A percentile compares a stretch with the other conserved stretches of the same genome.
These are phyloP conservation scores for Barbarea vulgaris DNA, from an alignment of 345 rosid species.

Conservation along the genomic window DNA sequence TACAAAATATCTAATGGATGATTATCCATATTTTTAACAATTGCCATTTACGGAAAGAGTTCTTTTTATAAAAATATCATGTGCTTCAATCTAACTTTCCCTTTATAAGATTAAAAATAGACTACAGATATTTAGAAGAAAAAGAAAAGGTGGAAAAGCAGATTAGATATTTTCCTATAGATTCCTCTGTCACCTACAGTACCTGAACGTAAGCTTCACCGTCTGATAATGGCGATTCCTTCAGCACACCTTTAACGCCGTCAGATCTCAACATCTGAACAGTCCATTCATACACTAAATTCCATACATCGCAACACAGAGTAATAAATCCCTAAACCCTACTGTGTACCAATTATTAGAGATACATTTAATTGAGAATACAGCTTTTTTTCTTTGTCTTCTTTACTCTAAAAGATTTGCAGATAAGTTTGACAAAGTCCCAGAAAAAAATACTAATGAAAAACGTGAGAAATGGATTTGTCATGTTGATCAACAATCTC, in stretches of 20 bases:
- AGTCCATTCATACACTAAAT: neutral
- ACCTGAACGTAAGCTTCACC: conserved; percentile 1
- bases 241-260: neutral
- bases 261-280: conserved; percentile 23
- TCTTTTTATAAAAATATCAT: conserved; percentile 4
- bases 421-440: neutral
- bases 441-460: neutral
- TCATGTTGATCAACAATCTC: conserved; percentile 16
- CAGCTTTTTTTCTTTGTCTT: conserved; percentile 13
- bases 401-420: conserved; percentile 21
- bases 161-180: conserved; percentile 27
- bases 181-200: conserved; percentile 21
- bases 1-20: too few relatives aligned
- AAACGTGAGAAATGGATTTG: conserved; percentile 22
- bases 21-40: too few relatives aligned
- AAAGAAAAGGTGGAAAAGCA: neutral
- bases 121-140: neutral
- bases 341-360: conserved; percentile 10
- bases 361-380: neutral
- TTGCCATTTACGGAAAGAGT: conserved; percentile 11
- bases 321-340: neutral
- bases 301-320: conserved; percentile 23
- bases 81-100: conserved; percentile 25
- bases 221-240: conserved; percentile 11
- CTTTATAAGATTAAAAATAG: conserved; percentile 2